These are phyloP conservation scores for Metschnikowia baotianmanensis DNA, from an alignment of 805 yeast genomes.

Conservation along the genomic window DNA sequence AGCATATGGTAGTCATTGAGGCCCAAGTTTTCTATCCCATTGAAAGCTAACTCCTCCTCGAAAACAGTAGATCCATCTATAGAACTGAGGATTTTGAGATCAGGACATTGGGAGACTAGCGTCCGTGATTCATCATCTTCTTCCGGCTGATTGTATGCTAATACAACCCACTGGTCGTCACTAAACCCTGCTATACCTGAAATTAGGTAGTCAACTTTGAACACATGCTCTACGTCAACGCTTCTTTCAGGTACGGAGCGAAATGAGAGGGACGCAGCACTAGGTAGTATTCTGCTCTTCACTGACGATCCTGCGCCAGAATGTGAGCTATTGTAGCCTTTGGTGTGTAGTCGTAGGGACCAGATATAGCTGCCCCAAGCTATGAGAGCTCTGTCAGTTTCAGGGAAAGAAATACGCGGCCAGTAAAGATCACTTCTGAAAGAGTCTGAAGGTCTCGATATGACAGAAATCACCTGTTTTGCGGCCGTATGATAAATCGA, in stretches of 20 bases:
- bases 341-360: constrained; percentile 48
- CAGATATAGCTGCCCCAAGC: constrained; percentile 86
- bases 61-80: constrained; percentile 67
- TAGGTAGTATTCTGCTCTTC: constrained; percentile 44
- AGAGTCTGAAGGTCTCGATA: constrained; percentile 54
- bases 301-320: constrained; percentile 23
- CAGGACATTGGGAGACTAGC: constrained; percentile 55
- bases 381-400: constrained; percentile 61
- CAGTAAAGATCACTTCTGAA: constrained; percentile 77
- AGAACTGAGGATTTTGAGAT: constrained; percentile 65
- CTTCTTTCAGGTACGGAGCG: constrained; percentile 43
- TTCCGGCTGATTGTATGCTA: constrained; percentile 49
- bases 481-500: constrained; percentile 59
- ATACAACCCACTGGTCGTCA: constrained; percentile 64
- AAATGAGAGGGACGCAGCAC: constrained; percentile 53
- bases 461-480: constrained; percentile 45
- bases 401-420: constrained; percentile 72
- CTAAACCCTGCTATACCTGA: constrained; percentile 78
- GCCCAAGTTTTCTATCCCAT: constrained; percentile 54
- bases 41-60: constrained; percentile 74
- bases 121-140: constrained; percentile 19
- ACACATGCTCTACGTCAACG: constrained; percentile 48
- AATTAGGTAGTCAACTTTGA: constrained; percentile 51
- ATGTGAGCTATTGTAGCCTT: constrained; percentile 2
- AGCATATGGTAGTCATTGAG: constrained; percentile 78